A percentile compares a stretch with the other conserved stretches of the same genome.
phyloP scores from a whole-genome alignment of 306 rosid species.

The Gastrolobium bilobum region DNA sequence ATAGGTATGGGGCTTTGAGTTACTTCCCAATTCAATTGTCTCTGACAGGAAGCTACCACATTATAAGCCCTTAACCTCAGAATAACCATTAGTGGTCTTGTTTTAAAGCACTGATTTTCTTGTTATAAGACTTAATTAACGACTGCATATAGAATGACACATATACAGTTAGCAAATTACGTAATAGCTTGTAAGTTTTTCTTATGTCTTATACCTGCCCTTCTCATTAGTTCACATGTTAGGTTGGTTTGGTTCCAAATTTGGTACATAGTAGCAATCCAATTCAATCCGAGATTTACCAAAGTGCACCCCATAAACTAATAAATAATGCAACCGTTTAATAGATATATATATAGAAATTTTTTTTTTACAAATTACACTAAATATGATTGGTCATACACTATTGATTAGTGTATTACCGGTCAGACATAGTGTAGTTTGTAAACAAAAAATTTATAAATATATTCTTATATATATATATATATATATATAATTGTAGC shows the following conservation, averaged over 20 bases:
- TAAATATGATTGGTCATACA: no score
- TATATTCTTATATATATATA: no score
- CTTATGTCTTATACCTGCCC: constrained; percentile 41
- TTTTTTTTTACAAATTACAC: no score
- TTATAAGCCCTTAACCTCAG: constrained; percentile 28
- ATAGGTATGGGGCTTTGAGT: constrained; percentile 33
- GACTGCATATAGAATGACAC: neutral
- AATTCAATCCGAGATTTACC: constrained; percentile 27
- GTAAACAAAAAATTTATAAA: no score
- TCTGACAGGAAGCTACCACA: constrained; percentile 6
- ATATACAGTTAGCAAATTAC: constrained; percentile 16
- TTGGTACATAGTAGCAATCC: constrained; percentile 44
- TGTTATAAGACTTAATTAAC: constrained; percentile 5
- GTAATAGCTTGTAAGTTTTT: constrained; percentile 19
- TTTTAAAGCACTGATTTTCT: neutral
- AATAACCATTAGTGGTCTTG: neutral
- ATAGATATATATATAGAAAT: no score
- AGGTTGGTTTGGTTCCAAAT: constrained; percentile 60
- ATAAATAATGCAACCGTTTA: constrained; percentile 35
- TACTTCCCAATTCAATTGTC: constrained; percentile 10
- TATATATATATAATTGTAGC: no score
- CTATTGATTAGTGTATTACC: no score
- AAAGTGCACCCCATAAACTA: neutral
- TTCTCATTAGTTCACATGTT: constrained; percentile 49
- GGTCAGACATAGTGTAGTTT: no score